Percentiles rank a stretch among this genome's conserved stretches.
Evolutionary conservation across 176 grass and related monocot species (phyloP).

Genomic region (Avena sativa): DNA sequence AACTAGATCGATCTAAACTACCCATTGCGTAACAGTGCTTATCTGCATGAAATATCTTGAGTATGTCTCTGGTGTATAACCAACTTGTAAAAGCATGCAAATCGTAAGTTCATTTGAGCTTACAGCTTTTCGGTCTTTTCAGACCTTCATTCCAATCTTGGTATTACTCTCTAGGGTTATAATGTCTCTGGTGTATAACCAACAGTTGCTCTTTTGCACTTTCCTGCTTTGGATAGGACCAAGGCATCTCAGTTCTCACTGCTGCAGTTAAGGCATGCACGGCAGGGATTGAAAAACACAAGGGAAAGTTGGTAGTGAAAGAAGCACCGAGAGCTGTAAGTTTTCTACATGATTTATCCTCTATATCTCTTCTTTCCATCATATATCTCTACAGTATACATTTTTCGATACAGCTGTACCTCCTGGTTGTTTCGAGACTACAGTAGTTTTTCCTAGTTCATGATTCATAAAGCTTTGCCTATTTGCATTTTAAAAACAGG

Average conservation of each 20-base stretch:
- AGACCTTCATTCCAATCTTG: not conserved
- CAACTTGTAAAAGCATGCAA: conserved; percentile 4
- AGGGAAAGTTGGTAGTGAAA: conserved; percentile 83
- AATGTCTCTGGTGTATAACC: not conserved
- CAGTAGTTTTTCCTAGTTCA: conserved; percentile 6
- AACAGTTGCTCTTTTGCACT: not conserved
- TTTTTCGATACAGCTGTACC: not conserved
- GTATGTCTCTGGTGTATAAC: not conserved
- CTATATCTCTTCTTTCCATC: not conserved
- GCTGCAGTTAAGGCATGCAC: conserved; percentile 83
- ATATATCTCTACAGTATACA: not conserved
- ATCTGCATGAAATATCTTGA: not conserved
- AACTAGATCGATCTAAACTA: not conserved
- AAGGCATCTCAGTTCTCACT: conserved; percentile 80
- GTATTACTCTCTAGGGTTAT: not conserved
- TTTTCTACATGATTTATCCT: conserved; percentile 18
- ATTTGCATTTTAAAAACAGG: conserved; percentile 54
- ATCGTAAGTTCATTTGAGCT: not conserved
- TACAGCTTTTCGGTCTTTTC: not conserved
- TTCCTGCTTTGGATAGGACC: conserved; percentile 53
- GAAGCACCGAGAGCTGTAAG: conserved; percentile 97
- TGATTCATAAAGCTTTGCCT: not conserved
- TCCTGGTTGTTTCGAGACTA: not conserved
- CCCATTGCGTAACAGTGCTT: not conserved
- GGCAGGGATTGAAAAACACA: conserved; percentile 74